Base-by-base conservation (phyloP, 2,329 filamentous ascomycete genomes). In the Aspergillus unguis region DNA sequence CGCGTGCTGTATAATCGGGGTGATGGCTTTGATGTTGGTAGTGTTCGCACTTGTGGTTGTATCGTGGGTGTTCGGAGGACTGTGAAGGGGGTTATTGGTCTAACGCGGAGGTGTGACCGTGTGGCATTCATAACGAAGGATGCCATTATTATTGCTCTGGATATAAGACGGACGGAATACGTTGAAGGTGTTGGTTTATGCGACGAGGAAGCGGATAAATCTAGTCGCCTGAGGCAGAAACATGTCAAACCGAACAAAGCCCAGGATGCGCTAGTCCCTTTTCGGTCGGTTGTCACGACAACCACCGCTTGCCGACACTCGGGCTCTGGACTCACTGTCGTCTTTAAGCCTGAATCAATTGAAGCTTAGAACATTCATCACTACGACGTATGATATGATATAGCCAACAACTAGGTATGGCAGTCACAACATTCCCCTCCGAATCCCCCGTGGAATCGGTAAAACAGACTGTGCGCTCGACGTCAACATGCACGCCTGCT, bases 391-490 rank as follows among this genome's bases (percentile, higher is more conserved):
- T 29, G 25, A 25, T 10, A 29, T 46, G 47, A 44, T 41, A 42
- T 26, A 36, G 27, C 41, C 36, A 44, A 40, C 44, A 17, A 17
- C 17, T 17, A 17, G 17, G 17, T 43, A 68, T 71, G 69, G 65
- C 69, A 54, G 66, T 72, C 42, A 65, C 65, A 55, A 57, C 65
- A 45, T 53, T 71, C 42, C 60, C 65, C 35, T 48, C 62, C 54
- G 65, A 64, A 55, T 64, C 67, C 52, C 54, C 67, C 17, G 58
- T 65, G 38, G 69, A 73, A 48, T 75, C 79, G 55, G 77, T 83
- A 63, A 84, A 82, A 63, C 71, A 73, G 55, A 80, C 80, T 38
- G 70, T 84, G 57, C 71, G 77, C 56, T 80, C 77, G 49, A 75
- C 75, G 9, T 70, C 77, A 43, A 82, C 76, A 60, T 85, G 81